Percentiles rank a stretch among this genome's conserved stretches.
These are phyloP conservation scores for Pythium myriotylum DNA, from an alignment of 352 stramenopile genomes.

Conservation along the genomic window DNA sequence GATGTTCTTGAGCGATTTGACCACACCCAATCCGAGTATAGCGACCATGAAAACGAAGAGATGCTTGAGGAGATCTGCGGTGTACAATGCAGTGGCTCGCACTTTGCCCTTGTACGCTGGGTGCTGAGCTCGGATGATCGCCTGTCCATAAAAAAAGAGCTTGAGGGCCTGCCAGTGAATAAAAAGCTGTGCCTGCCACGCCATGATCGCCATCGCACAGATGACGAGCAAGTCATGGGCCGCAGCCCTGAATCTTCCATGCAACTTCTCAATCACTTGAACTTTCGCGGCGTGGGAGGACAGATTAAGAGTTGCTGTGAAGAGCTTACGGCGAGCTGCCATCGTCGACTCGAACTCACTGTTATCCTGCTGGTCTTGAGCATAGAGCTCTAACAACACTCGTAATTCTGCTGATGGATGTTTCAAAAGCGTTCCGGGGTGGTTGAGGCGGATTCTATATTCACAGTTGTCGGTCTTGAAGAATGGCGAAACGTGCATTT, in stretches of 20 bases:
- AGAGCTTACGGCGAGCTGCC: constrained; percentile 24
- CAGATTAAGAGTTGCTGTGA: constrained; percentile 24
- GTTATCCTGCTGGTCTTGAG: neutral
- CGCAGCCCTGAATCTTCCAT: constrained; percentile 2
- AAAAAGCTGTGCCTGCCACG: constrained; percentile 29
- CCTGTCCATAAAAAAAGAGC: constrained; percentile 19
- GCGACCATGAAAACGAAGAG: constrained; percentile 25
- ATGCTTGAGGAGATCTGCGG: constrained; percentile 26
- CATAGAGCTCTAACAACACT: constrained; percentile 24
- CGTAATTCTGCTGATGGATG: constrained; percentile 12
- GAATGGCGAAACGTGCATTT: constrained; percentile 30
- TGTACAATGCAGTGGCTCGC: constrained; percentile 10
- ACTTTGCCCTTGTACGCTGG: constrained; percentile 29
- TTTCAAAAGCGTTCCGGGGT: constrained; percentile 19
- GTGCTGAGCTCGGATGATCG: constrained; percentile 15
- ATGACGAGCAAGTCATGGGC: constrained; percentile 21
- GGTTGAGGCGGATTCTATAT: constrained; percentile 30
- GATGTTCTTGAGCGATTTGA: constrained; percentile 14
- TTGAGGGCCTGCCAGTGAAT: constrained; percentile 31
- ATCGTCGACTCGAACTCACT: constrained; percentile 16
- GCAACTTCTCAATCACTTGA: constrained; percentile 5
- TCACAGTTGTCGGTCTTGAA: constrained; percentile 32
- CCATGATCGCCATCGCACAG: constrained; percentile 26
- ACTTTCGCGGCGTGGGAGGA: neutral
- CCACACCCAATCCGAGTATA: constrained; percentile 12